Conservation (phyloP, 257 asterid genomes). For the Handroanthus guayacan region DNA sequence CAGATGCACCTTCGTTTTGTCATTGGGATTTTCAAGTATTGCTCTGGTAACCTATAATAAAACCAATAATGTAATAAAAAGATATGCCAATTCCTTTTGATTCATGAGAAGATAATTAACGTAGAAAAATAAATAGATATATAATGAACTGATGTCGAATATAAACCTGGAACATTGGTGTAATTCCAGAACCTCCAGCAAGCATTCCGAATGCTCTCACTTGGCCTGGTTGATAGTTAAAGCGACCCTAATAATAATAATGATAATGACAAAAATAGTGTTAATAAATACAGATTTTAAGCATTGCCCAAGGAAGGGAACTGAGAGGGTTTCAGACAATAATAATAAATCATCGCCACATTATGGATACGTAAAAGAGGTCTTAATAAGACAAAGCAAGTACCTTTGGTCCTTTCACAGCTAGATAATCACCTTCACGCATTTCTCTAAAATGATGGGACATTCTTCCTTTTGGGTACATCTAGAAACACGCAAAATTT, state of each 20-base stretch:
- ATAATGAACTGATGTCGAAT: not conserved
- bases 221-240: slow-evolving; percentile 59
- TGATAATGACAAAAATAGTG: not conserved
- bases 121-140: not conserved
- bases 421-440: slow-evolving; percentile 81
- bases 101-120: not conserved
- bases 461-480: slow-evolving; percentile 99
- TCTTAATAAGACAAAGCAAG: not conserved
- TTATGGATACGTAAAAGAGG: not conserved
- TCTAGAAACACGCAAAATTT: slow-evolving; percentile 48
- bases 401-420: slow-evolving; percentile 98
- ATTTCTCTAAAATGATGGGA: slow-evolving; percentile 93
- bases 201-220: slow-evolving; percentile 68
- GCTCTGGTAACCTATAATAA: slow-evolving; percentile 75
- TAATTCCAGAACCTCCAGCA: slow-evolving; percentile 70
- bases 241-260: slow-evolving; percentile 53
- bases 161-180: slow-evolving; percentile 69
- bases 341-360: not conserved
- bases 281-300: slow-evolving; percentile 12
- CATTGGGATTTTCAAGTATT: slow-evolving; percentile 79
- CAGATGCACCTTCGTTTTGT: slow-evolving; percentile 77
- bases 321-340: not conserved
- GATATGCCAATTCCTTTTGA: not conserved
- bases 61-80: slow-evolving; percentile 21
- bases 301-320: slow-evolving; percentile 4